Evolutionary conservation across 345 rosid species (phyloP), one percentile per base, ranked within the genome.

Genomic region (Hibiscus syriacus): DNA sequence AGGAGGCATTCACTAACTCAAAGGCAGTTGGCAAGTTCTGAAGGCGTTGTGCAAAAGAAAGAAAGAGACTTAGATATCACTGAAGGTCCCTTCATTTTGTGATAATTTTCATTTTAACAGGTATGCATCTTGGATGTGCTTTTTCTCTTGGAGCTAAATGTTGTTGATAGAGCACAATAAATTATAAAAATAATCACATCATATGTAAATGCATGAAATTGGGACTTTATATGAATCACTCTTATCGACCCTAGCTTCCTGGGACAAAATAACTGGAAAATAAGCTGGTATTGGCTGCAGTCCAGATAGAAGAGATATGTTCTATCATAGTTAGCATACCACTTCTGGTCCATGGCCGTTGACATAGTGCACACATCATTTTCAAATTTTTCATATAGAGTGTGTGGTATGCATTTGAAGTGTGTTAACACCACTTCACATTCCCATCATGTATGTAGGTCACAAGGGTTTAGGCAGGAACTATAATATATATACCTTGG

Each of bases 71-170:
- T 41, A 27, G 66, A 69, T 57, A 30, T 34, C 59, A 65, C 48
- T 49, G 84, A 80, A 88, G 95, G 96, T 89, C 70, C 53, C 53
- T 68, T n/a, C 29, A 13, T 58, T 77, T 55, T 50, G 52, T 69
- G 26, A 30, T 57, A 60, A 41, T 38, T 49, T 55, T 61, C 59
- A 4, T 58, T 67, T 19, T 38, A 12, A 25, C 8, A 17, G 34
- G 55, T 67, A 12, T 38, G 64, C 5, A 23, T 54, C 59, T 34
- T 7, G 52, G 32, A 62, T 23, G 17, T 12, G 30, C 16, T 7
- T 62, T 36, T 34, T 34, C 16, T 19, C 12, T 9, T 20, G 48
- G 46, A 60, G 26, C 50, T 62, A 39, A 25, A 41, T 62, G 66
- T 39, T 16, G 50, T 39, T 60, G 25, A 36, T 10, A 11, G 65